A percentile compares a stretch with the other conserved stretches of the same genome.
These are phyloP conservation scores for Cicer judaicum DNA, from an alignment of 306 rosid genomes.

Conservation along the genomic window DNA sequence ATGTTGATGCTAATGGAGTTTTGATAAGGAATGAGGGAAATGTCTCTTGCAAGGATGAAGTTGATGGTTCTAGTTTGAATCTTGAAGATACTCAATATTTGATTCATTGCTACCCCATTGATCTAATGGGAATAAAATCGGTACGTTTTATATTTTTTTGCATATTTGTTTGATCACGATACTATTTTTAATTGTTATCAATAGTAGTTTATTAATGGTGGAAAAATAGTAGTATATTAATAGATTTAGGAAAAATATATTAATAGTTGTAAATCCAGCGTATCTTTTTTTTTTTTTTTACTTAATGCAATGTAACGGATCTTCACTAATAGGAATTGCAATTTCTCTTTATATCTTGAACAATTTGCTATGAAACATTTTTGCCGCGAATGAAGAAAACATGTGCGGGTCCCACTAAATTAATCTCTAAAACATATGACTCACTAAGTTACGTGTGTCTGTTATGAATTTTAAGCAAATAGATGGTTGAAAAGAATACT, in stretches of 20 bases:
- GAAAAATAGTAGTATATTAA: too few species aligned
- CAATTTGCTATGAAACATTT: too few species aligned
- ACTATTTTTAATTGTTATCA: not conserved
- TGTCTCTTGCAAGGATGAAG: conserved; percentile 51
- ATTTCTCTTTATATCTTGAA: not conserved
- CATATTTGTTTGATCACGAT: not conserved
- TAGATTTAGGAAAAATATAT: too few species aligned
- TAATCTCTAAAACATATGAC: too few species aligned
- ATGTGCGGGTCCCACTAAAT: too few species aligned
- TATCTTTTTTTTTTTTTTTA: too few species aligned
- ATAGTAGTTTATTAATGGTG: not conserved
- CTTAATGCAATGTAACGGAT: not conserved
- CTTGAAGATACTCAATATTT: conserved; percentile 47
- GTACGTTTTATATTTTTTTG: conserved; percentile 48
- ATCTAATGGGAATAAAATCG: conserved; percentile 59
- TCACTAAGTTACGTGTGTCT: too few species aligned
- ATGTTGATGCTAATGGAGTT: conserved; percentile 42
- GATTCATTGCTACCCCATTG: conserved; percentile 53
- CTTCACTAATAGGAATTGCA: not conserved
- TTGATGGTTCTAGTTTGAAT: conserved; percentile 44
- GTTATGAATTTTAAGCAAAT: too few species aligned
- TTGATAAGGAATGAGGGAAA: conserved; percentile 9
- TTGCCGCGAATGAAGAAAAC: too few species aligned
- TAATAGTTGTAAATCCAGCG: not conserved
- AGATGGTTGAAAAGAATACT: too few species aligned